These are phyloP conservation scores for grape (Vitis vinifera) DNA, from an alignment of 164 flowering plant genomes.

Conservation along the genomic window ASM3070453v1 NC_081823.1:8980501-8981000, in stretches of 20 bases:
- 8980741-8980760: not conserved
- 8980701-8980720: no score
- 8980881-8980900: conserved; percentile 53
- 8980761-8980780: not conserved
- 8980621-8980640: not conserved
- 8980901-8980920: conserved; percentile 61
- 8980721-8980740: not conserved
- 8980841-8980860: conserved; percentile 87
- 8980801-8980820: conserved; percentile 95
- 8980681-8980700: no score
- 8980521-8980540: no score
- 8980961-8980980: conserved; percentile 68
- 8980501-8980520: no score
- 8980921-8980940: conserved; percentile 56
- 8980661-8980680: no score
- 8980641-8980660: no score
- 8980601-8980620: no score
- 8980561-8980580: no score
- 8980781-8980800: not conserved
- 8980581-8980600: no score
- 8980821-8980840: conserved; percentile 88
- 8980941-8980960: conserved; percentile 70
- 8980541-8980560: no score
- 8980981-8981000: conserved; percentile 59
- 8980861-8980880: conserved; percentile 87